These are phyloP conservation scores for Aspergillus nomiae DNA, from an alignment of 2,329 filamentous ascomycete species.

Conservation along the genomic window DNA sequence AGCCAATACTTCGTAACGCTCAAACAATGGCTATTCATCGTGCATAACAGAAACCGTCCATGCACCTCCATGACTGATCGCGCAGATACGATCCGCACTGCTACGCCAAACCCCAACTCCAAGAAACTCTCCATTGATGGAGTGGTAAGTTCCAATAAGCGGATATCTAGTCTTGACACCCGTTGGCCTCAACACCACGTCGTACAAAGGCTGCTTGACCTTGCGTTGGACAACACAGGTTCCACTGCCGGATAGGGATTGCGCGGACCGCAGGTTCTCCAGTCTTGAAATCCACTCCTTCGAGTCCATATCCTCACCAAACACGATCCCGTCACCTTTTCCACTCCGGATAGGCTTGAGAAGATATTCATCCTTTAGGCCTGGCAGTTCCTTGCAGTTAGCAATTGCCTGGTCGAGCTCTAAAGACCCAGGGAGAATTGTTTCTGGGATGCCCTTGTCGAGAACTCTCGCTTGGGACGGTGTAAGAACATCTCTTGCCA, in stretches of 20 bases:
- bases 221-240: slow-evolving; percentile 9
- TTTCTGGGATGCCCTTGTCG: slow-evolving; percentile 23
- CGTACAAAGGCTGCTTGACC: background rate
- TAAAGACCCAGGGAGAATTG: slow-evolving; percentile 28
- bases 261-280: background rate
- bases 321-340: slow-evolving; percentile 7
- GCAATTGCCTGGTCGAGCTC: slow-evolving; percentile 19
- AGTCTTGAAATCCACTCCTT: slow-evolving; percentile 9
- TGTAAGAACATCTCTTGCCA: slow-evolving; percentile 19
- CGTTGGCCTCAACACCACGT: background rate
- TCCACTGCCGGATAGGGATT: background rate
- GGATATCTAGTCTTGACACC: background rate
- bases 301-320: slow-evolving; percentile 1
- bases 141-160: slow-evolving; percentile 30
- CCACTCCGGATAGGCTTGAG: slow-evolving; percentile 23
- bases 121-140: slow-evolving; percentile 25
- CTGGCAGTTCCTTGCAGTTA: slow-evolving; percentile 2
- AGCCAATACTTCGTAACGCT: background rate
- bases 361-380: slow-evolving; percentile 24
- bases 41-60: slow-evolving; percentile 21
- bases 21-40: background rate
- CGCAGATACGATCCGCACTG: slow-evolving; percentile 21
- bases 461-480: slow-evolving; percentile 19
- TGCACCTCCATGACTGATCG: slow-evolving; percentile 14
- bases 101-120: slow-evolving; percentile 29